phyloP scores from a whole-genome alignment of 805 yeast genomes.

The Wickerhamiella galacta region DNA sequence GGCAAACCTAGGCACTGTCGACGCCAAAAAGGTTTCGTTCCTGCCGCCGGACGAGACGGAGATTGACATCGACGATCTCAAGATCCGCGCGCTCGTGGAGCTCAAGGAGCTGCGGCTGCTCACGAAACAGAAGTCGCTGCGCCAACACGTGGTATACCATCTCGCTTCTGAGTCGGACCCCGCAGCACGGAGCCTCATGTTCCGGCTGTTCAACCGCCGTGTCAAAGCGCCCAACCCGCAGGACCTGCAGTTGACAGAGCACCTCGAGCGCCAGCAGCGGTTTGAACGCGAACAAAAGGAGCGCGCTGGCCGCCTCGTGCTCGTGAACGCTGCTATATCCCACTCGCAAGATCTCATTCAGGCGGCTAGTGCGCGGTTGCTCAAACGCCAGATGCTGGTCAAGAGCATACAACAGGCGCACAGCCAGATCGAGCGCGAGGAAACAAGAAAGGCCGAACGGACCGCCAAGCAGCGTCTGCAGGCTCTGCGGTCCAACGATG shows the following conservation, averaged over 20 bases:
- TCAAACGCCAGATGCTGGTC: conserved; percentile 14
- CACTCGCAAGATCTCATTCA: conserved; percentile 17
- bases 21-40: conserved; percentile 13
- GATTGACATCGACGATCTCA: conserved; percentile 24
- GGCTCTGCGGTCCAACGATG: conserved; percentile 91
- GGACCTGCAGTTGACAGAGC: conserved; percentile 50
- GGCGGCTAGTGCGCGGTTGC: conserved; percentile 11
- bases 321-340: conserved; percentile 15
- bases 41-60: conserved; percentile 17
- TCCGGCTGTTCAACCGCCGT: conserved; percentile 77
- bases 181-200: conserved; percentile 33
- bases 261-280: conserved; percentile 26
- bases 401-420: conserved; percentile 37
- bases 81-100: conserved; percentile 29
- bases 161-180: conserved; percentile 61
- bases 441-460: conserved; percentile 70
- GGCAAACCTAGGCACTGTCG: conserved; percentile 21
- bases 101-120: conserved; percentile 52
- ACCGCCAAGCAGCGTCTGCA: conserved; percentile 96
- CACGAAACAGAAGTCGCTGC: conserved; percentile 68
- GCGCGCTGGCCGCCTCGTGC: conserved; percentile 19
- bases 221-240: conserved; percentile 40
- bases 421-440: conserved; percentile 69
- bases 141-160: conserved; percentile 63
- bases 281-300: conserved; percentile 26